Percentiles rank a stretch among this genome's conserved stretches.
phyloP scores from a whole-genome alignment of 768 basidiomycete genomes.

The Lactifluus subvellereus region DNA sequence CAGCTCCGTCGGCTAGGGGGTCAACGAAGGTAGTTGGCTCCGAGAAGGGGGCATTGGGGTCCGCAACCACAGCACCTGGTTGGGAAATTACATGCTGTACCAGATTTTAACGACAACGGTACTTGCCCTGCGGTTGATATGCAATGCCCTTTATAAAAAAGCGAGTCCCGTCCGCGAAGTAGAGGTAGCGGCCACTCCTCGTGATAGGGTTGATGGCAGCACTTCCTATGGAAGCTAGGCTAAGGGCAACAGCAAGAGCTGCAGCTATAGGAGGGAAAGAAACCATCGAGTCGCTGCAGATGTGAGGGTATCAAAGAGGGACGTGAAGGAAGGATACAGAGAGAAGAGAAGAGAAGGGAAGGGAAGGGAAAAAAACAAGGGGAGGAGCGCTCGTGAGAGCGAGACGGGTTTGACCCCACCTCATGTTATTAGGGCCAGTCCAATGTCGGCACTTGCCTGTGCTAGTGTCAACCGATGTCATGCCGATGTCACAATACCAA shows the following conservation, averaged over 20 bases:
- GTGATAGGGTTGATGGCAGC: constrained; percentile 70
- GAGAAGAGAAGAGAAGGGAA: not conserved
- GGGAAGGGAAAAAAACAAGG: not conserved
- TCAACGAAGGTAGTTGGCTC: constrained; percentile 76
- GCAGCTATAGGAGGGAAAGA: constrained; percentile 25
- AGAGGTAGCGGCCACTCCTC: constrained; percentile 74
- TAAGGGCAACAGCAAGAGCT: constrained; percentile 35
- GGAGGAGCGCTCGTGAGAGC: not conserved
- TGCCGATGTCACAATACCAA: not conserved
- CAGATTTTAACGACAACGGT: not conserved
- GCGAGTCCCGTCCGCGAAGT: constrained; percentile 62
- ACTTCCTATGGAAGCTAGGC: constrained; percentile 45
- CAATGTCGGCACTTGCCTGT: not conserved
- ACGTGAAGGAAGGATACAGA: not conserved
- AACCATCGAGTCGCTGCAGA: constrained; percentile 27
- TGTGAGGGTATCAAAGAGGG: constrained; percentile 12
- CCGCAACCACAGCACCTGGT: not conserved
- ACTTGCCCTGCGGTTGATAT: constrained; percentile 74
- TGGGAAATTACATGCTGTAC: not conserved
- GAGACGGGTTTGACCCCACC: not conserved
- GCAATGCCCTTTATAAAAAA: constrained; percentile 89
- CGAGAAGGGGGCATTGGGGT: constrained; percentile 38
- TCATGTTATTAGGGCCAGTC: not conserved
- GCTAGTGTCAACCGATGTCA: not conserved
- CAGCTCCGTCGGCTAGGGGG: constrained; percentile 59